Conservation (phyloP, 805 yeast genomes). For the Ogataea trehalophila region DNA sequence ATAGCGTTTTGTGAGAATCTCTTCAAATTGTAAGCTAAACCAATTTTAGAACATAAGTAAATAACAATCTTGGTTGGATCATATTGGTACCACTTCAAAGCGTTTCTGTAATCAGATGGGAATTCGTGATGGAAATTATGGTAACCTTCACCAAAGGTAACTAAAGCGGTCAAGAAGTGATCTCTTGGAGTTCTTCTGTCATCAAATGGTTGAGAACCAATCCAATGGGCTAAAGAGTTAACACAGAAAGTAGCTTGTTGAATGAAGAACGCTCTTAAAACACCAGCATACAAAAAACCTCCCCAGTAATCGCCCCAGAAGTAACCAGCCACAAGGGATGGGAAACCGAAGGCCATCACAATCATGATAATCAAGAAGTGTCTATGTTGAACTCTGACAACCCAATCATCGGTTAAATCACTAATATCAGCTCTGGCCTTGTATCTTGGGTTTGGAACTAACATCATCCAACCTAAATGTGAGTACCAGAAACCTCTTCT, state of each 20-base stretch:
- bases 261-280: constrained; percentile 60
- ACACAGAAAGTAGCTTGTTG: constrained; percentile 88
- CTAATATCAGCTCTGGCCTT: constrained; percentile 79
- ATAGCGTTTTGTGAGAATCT: constrained; percentile 76
- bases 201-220: constrained; percentile 82
- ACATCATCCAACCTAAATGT: constrained; percentile 84
- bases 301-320: constrained; percentile 60
- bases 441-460: constrained; percentile 74
- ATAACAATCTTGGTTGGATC: constrained; percentile 75
- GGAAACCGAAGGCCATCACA: constrained; percentile 55
- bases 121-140: constrained; percentile 90
- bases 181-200: constrained; percentile 86
- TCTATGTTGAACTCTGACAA: constrained; percentile 76
- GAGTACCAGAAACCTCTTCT: constrained; percentile 79
- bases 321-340: constrained; percentile 52
- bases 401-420: constrained; percentile 74
- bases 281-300: constrained; percentile 74
- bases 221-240: constrained; percentile 82
- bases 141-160: constrained; percentile 86
- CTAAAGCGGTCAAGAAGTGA: constrained; percentile 73
- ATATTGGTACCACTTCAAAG: constrained; percentile 81
- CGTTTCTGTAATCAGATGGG: constrained; percentile 86
- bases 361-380: constrained; percentile 65
- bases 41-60: constrained; percentile 54
- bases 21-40: constrained; percentile 68